Base-by-base conservation (phyloP, 2,329 filamentous ascomycete genomes). In the Aphanoascus verrucosus region DNA sequence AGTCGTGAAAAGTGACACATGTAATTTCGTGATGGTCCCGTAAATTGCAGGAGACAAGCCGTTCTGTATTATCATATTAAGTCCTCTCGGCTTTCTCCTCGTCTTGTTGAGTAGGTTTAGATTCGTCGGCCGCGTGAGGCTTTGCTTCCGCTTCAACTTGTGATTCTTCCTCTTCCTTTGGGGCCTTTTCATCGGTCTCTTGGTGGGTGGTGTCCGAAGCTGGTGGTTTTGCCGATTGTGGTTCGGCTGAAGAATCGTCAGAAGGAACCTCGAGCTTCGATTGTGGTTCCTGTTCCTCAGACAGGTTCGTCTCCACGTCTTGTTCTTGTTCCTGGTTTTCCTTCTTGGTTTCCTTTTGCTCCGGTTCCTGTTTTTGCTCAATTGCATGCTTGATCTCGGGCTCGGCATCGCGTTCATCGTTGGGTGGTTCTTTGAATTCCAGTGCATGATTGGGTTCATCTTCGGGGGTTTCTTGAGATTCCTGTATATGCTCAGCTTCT, bases 311-410 rank as follows among this genome's bases (percentile, higher is more conserved):
- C 4, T 23, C 17, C 19, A 23, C 32, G 2, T 49, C 46, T 37
- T 34, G 38, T 19, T 32, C 38, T 40, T 28, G 38, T 20, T 52
- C 49, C 44, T 52, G 35, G 9, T 15, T 11, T 9, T 50, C 40
- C 35, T 48, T 4, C 3, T 51, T 14, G 35, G n/a, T 34, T 52
- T 46, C 43, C 43, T 15, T n/a, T 15, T 15, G 17, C 43, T 46
- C 23, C 17, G 4, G 14, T 12, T 23, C 7, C 14, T 15, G 32
- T 56, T 57, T 17, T 60, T 60, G 35, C 60, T 61, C 17, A 60
- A 7, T 28, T 28, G 23, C 23, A 28, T 28, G 23, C 7, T 28
- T 7, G 23, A 7, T 3, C 7, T 28, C 23, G 23, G 3, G 7
- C 23, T 28, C 23, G 23, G 23, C 3, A 4, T 28, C 23, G 23